A percentile compares a stretch with the other conserved stretches of the same genome.
These are phyloP conservation scores for Picea sitchensis DNA, from an alignment of 75 land plant genomes.

Conservation along the genomic window DNA sequence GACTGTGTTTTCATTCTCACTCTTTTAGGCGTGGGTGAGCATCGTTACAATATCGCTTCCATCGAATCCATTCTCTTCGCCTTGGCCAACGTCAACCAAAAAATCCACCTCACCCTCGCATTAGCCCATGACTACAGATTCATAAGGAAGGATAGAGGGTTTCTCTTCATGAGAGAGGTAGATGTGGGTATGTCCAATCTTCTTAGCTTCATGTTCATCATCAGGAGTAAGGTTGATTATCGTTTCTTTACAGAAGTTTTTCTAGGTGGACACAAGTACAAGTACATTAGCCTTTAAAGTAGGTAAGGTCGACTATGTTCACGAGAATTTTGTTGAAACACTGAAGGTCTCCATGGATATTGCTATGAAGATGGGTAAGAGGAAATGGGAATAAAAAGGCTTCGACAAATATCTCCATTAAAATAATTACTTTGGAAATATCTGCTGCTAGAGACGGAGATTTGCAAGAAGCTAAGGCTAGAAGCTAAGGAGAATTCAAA, in stretches of 20 bases:
- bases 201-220: slow-evolving; percentile 12
- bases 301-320: slow-evolving; percentile 30
- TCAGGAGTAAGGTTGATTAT: slow-evolving; percentile 27
- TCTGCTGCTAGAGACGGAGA: no score
- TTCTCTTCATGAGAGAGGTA: slow-evolving; percentile 51
- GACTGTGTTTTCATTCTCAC: slow-evolving; percentile 30
- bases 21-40: no score
- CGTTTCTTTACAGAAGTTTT: slow-evolving; percentile 22
- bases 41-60: slow-evolving; percentile 17
- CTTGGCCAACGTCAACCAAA: slow-evolving; percentile 1
- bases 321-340: slow-evolving; percentile 20
- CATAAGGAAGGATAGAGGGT: slow-evolving; percentile 41
- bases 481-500: no score
- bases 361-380: slow-evolving; percentile 24
- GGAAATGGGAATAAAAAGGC: slow-evolving; percentile 26
- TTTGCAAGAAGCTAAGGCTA: no score
- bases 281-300: slow-evolving; percentile 17
- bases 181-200: slow-evolving; percentile 30
- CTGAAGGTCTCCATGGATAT: slow-evolving; percentile 26
- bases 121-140: no score
- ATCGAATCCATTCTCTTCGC: slow-evolving; percentile 16
- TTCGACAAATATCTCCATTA: no score
- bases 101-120: slow-evolving; percentile 16
- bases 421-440: no score
- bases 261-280: slow-evolving; percentile 21